A percentile compares a stretch with the other conserved stretches of the same genome.
Conservation (phyloP, 1,284 basidiomycete species). For the Pascua sp. region DNA sequence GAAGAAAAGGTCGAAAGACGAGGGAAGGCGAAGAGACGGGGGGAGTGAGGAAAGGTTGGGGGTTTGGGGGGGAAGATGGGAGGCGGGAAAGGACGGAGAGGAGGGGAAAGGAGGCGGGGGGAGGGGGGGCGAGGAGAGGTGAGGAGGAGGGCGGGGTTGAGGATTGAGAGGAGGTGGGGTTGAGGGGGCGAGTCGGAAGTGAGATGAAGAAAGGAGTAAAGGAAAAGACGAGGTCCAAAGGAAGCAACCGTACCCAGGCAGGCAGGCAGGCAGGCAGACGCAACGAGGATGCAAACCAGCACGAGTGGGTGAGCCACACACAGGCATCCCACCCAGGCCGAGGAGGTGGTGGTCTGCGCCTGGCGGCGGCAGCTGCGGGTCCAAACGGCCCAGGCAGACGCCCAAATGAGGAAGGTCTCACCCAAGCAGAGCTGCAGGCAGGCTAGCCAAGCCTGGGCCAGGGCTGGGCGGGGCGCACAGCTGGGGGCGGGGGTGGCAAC, state of each 20-base stretch:
- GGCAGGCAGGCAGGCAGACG: not conserved
- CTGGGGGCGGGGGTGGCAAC: too few relatives aligned
- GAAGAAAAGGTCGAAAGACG: conserved; percentile 11
- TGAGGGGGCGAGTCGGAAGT: not conserved
- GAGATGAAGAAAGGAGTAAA: not conserved
- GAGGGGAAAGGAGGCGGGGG: conserved; percentile 11
- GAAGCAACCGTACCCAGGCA: not conserved
- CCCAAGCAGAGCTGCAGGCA: too few relatives aligned
- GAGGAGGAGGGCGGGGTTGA: conserved; percentile 8
- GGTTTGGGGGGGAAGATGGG: conserved; percentile 11
- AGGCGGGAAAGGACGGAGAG: conserved; percentile 21
- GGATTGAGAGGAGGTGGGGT: conserved; percentile 9
- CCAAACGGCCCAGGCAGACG: too few relatives aligned
- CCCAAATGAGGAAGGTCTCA: too few relatives aligned
- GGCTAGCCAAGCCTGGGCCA: too few relatives aligned
- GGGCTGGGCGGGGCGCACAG: too few relatives aligned
- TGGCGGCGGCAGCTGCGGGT: too few relatives aligned
- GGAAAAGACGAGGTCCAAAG: conserved; percentile 3
- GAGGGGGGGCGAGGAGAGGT: conserved; percentile 6
- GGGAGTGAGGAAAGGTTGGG: conserved; percentile 9
- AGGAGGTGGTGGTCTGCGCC: too few relatives aligned
- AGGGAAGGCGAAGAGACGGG: too few relatives aligned
- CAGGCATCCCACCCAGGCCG: too few relatives aligned
- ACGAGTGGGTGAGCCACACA: too few relatives aligned
- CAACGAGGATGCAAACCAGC: too few relatives aligned